Evolutionary conservation across 1,284 basidiomycete genomes (phyloP).

Genomic region (Jaminaea rosea): DNA sequence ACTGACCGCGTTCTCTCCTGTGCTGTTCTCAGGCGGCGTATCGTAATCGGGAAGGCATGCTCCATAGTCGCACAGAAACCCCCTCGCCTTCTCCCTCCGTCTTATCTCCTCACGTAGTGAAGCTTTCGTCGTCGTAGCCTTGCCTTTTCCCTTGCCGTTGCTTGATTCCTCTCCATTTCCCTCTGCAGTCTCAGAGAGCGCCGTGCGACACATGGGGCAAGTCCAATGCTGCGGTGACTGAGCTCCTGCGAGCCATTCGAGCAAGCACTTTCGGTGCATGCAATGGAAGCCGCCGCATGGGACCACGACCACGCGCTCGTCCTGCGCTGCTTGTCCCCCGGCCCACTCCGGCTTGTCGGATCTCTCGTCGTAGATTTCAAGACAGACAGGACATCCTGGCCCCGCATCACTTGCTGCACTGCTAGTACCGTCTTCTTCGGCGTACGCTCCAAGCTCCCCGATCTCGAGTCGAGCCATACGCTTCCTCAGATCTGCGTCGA

Average conservation of each 20-base stretch:
- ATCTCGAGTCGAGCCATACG: conserved; percentile 39
- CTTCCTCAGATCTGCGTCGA: conserved; percentile 38
- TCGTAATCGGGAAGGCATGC: conserved; percentile 26
- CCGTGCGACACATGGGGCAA: conserved; percentile 38
- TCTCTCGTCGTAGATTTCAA: conserved; percentile 33
- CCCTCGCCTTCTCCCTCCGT: conserved; percentile 19
- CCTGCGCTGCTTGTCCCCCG: conserved; percentile 23
- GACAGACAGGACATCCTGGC: conserved; percentile 38
- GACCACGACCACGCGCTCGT: conserved; percentile 34
- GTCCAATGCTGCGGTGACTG: conserved; percentile 35
- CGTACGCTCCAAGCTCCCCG: conserved; percentile 31
- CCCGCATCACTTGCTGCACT: neutral
- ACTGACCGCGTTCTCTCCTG: neutral
- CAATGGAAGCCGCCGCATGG: conserved; percentile 42
- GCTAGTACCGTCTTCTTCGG: too few relatives aligned
- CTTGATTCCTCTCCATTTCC: conserved; percentile 4
- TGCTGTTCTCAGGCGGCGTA: neutral
- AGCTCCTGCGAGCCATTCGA: conserved; percentile 35
- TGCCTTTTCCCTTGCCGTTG: conserved; percentile 1
- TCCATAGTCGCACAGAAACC: conserved; percentile 37
- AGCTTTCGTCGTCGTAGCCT: neutral
- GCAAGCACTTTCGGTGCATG: conserved; percentile 32
- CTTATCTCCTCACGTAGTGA: conserved; percentile 31
- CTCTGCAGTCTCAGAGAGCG: conserved; percentile 12
- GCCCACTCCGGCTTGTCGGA: conserved; percentile 33